Base-by-base conservation (phyloP, 2,329 filamentous ascomycete species). In the Penicillium sp. region DNA sequence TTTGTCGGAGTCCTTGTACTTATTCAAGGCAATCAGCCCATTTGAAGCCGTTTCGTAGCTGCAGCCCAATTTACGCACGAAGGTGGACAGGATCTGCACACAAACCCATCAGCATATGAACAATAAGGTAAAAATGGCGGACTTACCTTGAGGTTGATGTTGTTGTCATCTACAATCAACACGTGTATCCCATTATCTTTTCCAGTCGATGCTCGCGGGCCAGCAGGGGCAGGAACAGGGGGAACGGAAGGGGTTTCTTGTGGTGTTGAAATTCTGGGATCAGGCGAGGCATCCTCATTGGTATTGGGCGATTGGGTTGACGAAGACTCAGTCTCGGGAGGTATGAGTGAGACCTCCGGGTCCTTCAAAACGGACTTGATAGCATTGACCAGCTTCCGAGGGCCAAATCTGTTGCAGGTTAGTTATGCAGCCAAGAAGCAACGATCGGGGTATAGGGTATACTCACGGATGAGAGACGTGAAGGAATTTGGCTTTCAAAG, bases 101-200 rank as follows among this genome's bases (percentile, higher is more conserved):
- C 35, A 7, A 28, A n/a, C 40, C 20, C 43, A 49, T 20, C 10
- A 2, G 18, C 8, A 2, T 22, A 5, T 22, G 20, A 22, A 22
- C 2, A 22, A 22, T 22, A 22, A 22, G 20, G 20, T 22, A 4
- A 22, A 22, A 22, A 16, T 41, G 31, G 4, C 10, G 25, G 2
- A 33, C 48, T 25, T 42, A 67, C 65, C 57, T 66, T 67, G 1
- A 74, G 55, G 30, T 75, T 75, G 43, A 75, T 73, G 3, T 69
- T 64, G 46, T 75, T 75, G 50, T 75, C 73, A 46, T 75, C 73
- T 1, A 75, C 73, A n/a, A 75, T 62, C 5, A 75, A 57, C 11
- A 74, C 61, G 48, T 63, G 63, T 43, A 52, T 47, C 9, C 20
- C 20, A 22, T 33, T 10, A 3, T 22, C n/a, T 24, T 48, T 28